These are phyloP conservation scores for Leptodermis oblonga DNA, from an alignment of 257 asterid genomes.

Conservation along the genomic window DNA sequence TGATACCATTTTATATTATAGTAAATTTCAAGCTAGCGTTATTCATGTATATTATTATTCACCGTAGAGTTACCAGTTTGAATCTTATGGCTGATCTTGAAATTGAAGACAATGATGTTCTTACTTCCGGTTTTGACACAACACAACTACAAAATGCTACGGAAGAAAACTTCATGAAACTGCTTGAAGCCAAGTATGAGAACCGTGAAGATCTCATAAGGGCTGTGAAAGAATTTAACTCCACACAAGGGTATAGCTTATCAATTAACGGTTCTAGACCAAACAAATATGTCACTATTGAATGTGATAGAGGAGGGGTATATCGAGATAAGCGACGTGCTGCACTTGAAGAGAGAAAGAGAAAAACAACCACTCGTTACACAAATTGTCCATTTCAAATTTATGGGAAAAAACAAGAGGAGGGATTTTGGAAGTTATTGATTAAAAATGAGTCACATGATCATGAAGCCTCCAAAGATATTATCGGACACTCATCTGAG, in stretches of 20 bases:
- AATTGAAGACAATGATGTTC: no score
- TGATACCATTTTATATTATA: no score
- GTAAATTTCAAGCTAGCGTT: no score
- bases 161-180: not conserved
- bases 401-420: not conserved
- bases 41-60: no score
- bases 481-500: not conserved
- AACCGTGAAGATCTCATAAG: not conserved
- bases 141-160: not conserved
- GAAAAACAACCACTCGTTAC: not conserved
- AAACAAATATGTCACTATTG: not conserved
- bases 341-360: not conserved
- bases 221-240: not conserved
- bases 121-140: no score
- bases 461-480: not conserved
- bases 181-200: not conserved
- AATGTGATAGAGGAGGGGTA: not conserved
- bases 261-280: not conserved
- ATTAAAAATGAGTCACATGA: not conserved
- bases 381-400: not conserved
- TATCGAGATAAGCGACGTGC: not conserved
- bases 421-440: not conserved
- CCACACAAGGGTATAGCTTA: not conserved
- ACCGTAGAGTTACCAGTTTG: not conserved
- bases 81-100: not conserved